phyloP scores from a whole-genome alignment of 805 yeast genomes.

The Wickerhamiella kazuoi region DNA sequence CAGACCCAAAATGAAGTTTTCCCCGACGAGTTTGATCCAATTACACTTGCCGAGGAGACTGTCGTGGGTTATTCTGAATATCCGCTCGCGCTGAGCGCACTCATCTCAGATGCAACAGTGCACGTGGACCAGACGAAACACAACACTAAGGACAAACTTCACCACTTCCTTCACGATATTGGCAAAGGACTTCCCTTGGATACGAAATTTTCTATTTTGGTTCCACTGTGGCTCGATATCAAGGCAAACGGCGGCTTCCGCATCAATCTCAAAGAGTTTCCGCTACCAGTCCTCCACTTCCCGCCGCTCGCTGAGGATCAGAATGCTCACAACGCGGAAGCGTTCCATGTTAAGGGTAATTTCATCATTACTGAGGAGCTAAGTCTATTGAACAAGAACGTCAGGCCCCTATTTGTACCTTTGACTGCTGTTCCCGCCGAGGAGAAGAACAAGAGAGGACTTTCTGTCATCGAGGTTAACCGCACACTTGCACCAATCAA shows the following conservation, averaged over 20 bases:
- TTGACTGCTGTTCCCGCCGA: constrained; percentile 29
- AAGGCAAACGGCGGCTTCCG: constrained; percentile 13
- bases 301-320: constrained; percentile 32
- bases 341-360: constrained; percentile 37
- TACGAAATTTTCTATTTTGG: constrained; percentile 43
- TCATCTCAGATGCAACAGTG: constrained; percentile 32
- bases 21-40: constrained; percentile 17
- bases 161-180: constrained; percentile 44
- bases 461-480: constrained; percentile 44
- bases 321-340: constrained; percentile 15
- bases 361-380: constrained; percentile 52
- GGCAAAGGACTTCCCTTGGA: constrained; percentile 76
- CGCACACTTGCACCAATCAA: constrained; percentile 65
- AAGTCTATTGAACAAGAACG: constrained; percentile 30
- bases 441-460: constrained; percentile 23
- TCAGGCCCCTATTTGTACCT: constrained; percentile 46
- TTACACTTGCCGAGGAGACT: constrained; percentile 27
- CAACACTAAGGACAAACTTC: constrained; percentile 31
- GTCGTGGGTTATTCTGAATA: constrained; percentile 30
- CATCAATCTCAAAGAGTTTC: constrained; percentile 50
- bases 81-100: constrained; percentile 38
- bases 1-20: constrained; percentile 20
- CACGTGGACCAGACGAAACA: constrained; percentile 33
- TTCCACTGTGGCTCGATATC: constrained; percentile 42
- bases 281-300: constrained; percentile 61